A percentile compares a stretch with the other conserved stretches of the same genome.
Evolutionary conservation across 225 moss, liverwort and hornwort species (phyloP).

Genomic region (Polytrichum formosum): DNA sequence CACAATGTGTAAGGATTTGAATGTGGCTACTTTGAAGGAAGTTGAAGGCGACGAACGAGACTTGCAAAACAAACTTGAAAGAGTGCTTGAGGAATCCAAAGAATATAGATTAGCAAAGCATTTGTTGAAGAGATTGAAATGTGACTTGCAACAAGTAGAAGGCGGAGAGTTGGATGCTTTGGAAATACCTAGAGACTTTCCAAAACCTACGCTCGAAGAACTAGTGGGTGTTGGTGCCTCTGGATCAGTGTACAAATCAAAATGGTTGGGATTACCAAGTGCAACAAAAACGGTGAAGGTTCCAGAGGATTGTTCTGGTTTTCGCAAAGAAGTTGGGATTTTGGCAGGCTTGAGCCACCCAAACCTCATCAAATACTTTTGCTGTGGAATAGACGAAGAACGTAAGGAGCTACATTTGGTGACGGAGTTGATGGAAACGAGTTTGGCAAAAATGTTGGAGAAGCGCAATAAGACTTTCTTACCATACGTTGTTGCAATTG

Average conservation of each 20-base stretch:
- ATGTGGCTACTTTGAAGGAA: background rate
- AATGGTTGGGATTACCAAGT: too few species aligned
- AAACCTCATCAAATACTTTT: too few species aligned
- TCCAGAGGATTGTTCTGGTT: too few species aligned
- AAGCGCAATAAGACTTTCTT: slow-evolving; percentile 9
- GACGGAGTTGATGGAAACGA: background rate
- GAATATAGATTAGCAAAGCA: slow-evolving; percentile 28
- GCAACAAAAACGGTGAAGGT: too few species aligned
- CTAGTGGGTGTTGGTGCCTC: background rate
- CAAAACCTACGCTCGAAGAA: background rate
- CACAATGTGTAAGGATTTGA: too few species aligned
- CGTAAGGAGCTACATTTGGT: too few species aligned
- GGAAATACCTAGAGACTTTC: background rate
- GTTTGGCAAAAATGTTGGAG: slow-evolving; percentile 23
- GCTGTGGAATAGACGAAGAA: too few species aligned
- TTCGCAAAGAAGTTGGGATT: too few species aligned
- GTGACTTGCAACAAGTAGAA: slow-evolving; percentile 9
- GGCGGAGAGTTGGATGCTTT: background rate
- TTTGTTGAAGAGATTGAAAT: slow-evolving; percentile 24
- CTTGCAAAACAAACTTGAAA: background rate
- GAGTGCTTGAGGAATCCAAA: background rate
- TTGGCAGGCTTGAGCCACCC: too few species aligned
- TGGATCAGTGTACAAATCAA: slow-evolving; percentile 3
- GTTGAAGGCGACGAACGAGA: background rate
- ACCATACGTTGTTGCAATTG: slow-evolving; percentile 26